phyloP scores from a whole-genome alignment of 2,329 filamentous ascomycete genomes.

The Cordyceps sp. region DNA sequence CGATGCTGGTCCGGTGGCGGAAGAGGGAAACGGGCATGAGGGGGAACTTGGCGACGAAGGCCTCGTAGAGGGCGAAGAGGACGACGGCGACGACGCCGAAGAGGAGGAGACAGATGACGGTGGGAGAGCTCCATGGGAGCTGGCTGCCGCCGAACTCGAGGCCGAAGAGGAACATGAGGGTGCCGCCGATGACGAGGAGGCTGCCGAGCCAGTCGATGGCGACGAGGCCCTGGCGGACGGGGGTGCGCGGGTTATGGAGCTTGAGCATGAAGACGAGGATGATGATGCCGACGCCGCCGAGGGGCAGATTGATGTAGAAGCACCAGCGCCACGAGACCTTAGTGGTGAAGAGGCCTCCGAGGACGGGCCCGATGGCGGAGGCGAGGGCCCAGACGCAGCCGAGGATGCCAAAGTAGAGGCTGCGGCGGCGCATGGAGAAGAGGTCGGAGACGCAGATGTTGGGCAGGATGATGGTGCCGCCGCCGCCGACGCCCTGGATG shows the following conservation, averaged over 20 bases:
- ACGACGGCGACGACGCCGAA: slow-evolving; percentile 49
- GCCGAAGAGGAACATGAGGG: slow-evolving; percentile 73
- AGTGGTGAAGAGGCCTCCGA: slow-evolving; percentile 52
- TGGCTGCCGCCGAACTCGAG: slow-evolving; percentile 69
- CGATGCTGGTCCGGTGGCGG: slow-evolving; percentile 44
- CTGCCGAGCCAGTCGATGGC: slow-evolving; percentile 44
- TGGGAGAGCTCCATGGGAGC: slow-evolving; percentile 58
- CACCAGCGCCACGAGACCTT: slow-evolving; percentile 54
- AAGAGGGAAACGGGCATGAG: slow-evolving; percentile 65
- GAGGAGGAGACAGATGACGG: slow-evolving; percentile 60
- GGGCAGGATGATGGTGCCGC: slow-evolving; percentile 40
- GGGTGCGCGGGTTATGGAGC: slow-evolving; percentile 50
- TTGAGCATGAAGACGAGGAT: slow-evolving; percentile 46
- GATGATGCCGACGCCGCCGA: slow-evolving; percentile 27
- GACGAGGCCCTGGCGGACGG: slow-evolving; percentile 41
- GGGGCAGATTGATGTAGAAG: slow-evolving; percentile 46
- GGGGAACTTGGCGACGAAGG: slow-evolving; percentile 57
- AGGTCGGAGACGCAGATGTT: slow-evolving; percentile 42
- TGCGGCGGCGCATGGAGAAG: slow-evolving; percentile 32
- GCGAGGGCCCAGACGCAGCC: slow-evolving; percentile 48
- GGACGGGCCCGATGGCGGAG: slow-evolving; percentile 45
- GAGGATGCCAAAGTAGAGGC: slow-evolving; percentile 34
- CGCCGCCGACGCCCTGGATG: slow-evolving; percentile 39
- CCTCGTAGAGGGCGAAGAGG: slow-evolving; percentile 58
- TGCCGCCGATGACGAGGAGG: slow-evolving; percentile 52